Evolutionary conservation across 1,284 basidiomycete genomes (phyloP).

Genomic region (Pseudozyma hubeiensis): DNA sequence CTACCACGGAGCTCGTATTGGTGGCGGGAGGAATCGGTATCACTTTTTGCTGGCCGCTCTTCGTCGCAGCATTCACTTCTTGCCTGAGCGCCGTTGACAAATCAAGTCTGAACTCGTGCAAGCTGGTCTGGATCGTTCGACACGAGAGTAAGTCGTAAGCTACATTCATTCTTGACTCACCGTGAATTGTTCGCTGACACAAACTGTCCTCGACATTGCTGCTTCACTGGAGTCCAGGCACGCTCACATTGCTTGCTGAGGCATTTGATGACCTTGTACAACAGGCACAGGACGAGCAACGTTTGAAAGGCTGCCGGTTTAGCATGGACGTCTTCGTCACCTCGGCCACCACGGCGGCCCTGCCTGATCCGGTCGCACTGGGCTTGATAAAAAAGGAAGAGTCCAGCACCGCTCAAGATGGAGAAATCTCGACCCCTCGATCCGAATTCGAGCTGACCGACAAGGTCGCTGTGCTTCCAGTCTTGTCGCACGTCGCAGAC

Average conservation of each 20-base stretch:
- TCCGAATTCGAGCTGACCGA: too few relatives aligned
- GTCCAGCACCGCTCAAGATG: too few relatives aligned
- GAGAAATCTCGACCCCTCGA: too few relatives aligned
- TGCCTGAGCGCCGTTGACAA: neutral
- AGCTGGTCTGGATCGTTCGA: slow-evolving; percentile 47
- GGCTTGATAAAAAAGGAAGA: too few relatives aligned
- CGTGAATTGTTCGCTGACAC: too few relatives aligned
- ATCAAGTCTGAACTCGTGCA: slow-evolving; percentile 21
- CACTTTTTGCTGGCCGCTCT: slow-evolving; percentile 48
- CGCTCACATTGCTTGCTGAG: slow-evolving; percentile 14
- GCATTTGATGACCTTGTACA: slow-evolving; percentile 11
- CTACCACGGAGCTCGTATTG: slow-evolving; percentile 21
- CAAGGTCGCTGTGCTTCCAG: too few relatives aligned
- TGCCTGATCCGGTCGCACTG: too few relatives aligned
- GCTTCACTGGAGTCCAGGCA: slow-evolving; percentile 3
- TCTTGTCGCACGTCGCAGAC: too few relatives aligned
- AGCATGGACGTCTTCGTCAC: slow-evolving; percentile 35
- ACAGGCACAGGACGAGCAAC: slow-evolving; percentile 3
- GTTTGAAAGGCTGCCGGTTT: slow-evolving; percentile 6
- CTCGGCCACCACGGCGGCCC: neutral
- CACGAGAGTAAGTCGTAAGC: slow-evolving; percentile 22
- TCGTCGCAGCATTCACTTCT: slow-evolving; percentile 12
- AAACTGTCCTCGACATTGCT: neutral
- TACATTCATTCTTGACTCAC: too few relatives aligned
- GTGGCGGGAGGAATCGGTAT: slow-evolving; percentile 54